Percentiles rank a stretch among this genome's conserved stretches.
These are phyloP conservation scores for Sphaerulina vaccinii DNA, from an alignment of 2,329 filamentous ascomycete genomes.

Conservation along the genomic window DNA sequence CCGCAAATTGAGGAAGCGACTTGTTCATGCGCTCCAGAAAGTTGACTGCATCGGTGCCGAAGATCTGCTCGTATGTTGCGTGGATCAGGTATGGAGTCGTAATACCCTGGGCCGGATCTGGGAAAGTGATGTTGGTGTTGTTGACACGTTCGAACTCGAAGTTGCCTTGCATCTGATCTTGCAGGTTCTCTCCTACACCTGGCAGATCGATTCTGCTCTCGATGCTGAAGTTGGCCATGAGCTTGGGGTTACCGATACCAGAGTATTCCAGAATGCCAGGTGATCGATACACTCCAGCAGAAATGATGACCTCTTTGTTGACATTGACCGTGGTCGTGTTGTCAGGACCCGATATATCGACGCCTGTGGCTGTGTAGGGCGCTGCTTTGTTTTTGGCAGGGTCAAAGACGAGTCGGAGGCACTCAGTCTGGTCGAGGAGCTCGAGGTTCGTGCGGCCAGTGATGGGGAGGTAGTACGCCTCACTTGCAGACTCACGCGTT, in stretches of 20 bases:
- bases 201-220: conserved; percentile 33
- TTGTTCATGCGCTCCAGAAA: conserved; percentile 6
- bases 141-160: conserved; percentile 9
- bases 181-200: conserved; percentile 33
- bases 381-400: conserved; percentile 52
- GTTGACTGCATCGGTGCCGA: conserved; percentile 11
- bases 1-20: conserved; percentile 11
- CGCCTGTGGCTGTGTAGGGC: conserved; percentile 53
- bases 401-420: conserved; percentile 40
- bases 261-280: conserved; percentile 61
- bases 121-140: conserved; percentile 14
- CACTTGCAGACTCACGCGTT: conserved; percentile 47
- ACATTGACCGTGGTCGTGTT: conserved; percentile 41
- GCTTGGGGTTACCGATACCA: conserved; percentile 53
- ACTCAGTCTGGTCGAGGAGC: conserved; percentile 41
- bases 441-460: conserved; percentile 44
- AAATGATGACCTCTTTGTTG: conserved; percentile 32
- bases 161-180: conserved; percentile 29
- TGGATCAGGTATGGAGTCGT: conserved; percentile 18
- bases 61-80: conserved; percentile 17
- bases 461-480: conserved; percentile 50
- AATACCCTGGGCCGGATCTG: conserved; percentile 7
- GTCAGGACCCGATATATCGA: conserved; percentile 41
- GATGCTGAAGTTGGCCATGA: conserved; percentile 44
- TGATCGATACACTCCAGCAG: conserved; percentile 52